Conservation (phyloP, 139 green algal genomes). For the Nannochloris sp. region DNA sequence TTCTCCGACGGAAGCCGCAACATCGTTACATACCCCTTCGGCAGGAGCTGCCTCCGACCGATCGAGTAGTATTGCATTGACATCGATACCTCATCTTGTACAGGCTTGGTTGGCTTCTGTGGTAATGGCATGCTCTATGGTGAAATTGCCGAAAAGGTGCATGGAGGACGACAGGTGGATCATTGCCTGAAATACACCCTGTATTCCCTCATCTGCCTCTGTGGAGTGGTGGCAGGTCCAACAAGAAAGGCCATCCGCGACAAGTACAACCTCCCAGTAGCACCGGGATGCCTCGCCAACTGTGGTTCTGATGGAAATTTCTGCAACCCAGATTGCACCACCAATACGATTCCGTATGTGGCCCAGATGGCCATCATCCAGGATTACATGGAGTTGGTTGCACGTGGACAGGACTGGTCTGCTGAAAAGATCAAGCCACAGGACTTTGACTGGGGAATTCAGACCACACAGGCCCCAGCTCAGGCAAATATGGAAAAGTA, state of each 20-base stretch:
- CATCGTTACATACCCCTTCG: too few species aligned
- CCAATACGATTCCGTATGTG: slow-evolving; percentile 5
- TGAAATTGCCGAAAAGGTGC: slow-evolving; percentile 3
- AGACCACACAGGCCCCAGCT: slow-evolving; percentile 1
- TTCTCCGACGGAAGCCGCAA: too few species aligned
- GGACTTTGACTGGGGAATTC: slow-evolving; percentile 9
- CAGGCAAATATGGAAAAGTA: slow-evolving; percentile 7
- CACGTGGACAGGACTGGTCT: neutral
- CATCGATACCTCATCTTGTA: neutral
- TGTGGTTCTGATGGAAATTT: neutral
- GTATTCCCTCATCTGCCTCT: slow-evolving; percentile 8
- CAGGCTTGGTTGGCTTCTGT: slow-evolving; percentile 12
- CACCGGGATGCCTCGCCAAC: neutral
- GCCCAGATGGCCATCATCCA: slow-evolving; percentile 1
- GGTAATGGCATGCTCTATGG: slow-evolving; percentile 7
- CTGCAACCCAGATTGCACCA: slow-evolving; percentile 11
- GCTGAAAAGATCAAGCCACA: neutral
- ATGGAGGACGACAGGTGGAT: slow-evolving; percentile 3
- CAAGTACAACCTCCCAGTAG: neutral
- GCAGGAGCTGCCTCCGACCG: too few species aligned
- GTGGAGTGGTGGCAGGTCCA: slow-evolving; percentile 8
- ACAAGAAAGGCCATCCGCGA: slow-evolving; percentile 5
- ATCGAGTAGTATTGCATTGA: too few species aligned
- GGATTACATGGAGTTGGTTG: neutral
- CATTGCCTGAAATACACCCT: slow-evolving; percentile 7